phyloP scores from a whole-genome alignment of 164 flowering plant genomes.

The Vitis vinifera region ASM3070453v1 NC_081809.1:20354001-20354500 shows the following conservation, averaged over 20 bases:
- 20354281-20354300: slow-evolving; percentile 21
- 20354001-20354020: background rate
- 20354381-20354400: too few relatives aligned
- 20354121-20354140: slow-evolving; percentile 16
- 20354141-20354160: slow-evolving; percentile 10
- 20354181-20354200: background rate
- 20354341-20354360: background rate
- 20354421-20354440: too few relatives aligned
- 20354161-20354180: background rate
- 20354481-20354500: too few relatives aligned
- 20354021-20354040: slow-evolving; percentile 9
- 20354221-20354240: slow-evolving; percentile 12
- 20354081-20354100: background rate
- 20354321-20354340: slow-evolving; percentile 31
- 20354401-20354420: too few relatives aligned
- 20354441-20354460: too few relatives aligned
- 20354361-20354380: too few relatives aligned
- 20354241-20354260: slow-evolving; percentile 24
- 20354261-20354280: slow-evolving; percentile 1
- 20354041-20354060: slow-evolving; percentile 17
- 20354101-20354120: slow-evolving; percentile 20
- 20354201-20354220: slow-evolving; percentile 20
- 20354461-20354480: too few relatives aligned
- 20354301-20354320: slow-evolving; percentile 13
- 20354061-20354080: slow-evolving; percentile 9